Percentiles rank a stretch among this genome's conserved stretches.
phyloP scores from a whole-genome alignment of 306 rosid species.

The Prosopis cineraria region DNA sequence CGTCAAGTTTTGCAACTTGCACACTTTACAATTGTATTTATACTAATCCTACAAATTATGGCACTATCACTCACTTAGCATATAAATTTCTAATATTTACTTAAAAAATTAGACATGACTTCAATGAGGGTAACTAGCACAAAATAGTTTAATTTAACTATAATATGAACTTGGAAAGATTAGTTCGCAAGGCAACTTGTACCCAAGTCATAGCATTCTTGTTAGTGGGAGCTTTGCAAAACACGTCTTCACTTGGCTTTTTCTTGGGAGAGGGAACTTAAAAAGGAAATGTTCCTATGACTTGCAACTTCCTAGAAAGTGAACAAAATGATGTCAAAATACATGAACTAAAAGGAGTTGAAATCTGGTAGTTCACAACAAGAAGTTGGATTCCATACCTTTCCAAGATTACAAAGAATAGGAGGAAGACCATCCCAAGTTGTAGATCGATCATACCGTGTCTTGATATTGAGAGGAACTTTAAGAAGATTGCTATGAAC shows the following conservation, averaged over 20 bases:
- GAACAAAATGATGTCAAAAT: neutral
- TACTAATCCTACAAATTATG: too few relatives aligned
- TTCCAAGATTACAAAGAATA: slow-evolving; percentile 53
- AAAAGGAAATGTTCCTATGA: slow-evolving; percentile 50
- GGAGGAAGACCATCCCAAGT: slow-evolving; percentile 59
- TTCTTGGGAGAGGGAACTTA: slow-evolving; percentile 33
- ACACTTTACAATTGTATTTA: too few relatives aligned
- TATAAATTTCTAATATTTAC: too few relatives aligned
- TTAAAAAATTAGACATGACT: too few relatives aligned
- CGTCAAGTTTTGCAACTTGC: too few relatives aligned
- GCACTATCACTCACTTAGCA: too few relatives aligned
- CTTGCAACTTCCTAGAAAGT: slow-evolving; percentile 55
- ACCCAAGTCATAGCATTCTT: slow-evolving; percentile 67
- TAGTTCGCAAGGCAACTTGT: slow-evolving; percentile 67
- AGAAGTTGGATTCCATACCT: slow-evolving; percentile 45
- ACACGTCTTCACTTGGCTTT: slow-evolving; percentile 40
- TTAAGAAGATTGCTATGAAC: slow-evolving; percentile 43
- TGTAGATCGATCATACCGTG: slow-evolving; percentile 38
- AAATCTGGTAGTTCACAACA: neutral
- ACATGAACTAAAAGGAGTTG: neutral
- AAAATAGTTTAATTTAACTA: too few relatives aligned
- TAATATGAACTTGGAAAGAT: slow-evolving; percentile 64
- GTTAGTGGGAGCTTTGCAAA: slow-evolving; percentile 31
- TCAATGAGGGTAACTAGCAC: too few relatives aligned
- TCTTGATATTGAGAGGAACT: slow-evolving; percentile 53